Conservation (phyloP, 2,329 filamentous ascomycete species). For the Parasarocladium wereldwijsianum region DNA sequence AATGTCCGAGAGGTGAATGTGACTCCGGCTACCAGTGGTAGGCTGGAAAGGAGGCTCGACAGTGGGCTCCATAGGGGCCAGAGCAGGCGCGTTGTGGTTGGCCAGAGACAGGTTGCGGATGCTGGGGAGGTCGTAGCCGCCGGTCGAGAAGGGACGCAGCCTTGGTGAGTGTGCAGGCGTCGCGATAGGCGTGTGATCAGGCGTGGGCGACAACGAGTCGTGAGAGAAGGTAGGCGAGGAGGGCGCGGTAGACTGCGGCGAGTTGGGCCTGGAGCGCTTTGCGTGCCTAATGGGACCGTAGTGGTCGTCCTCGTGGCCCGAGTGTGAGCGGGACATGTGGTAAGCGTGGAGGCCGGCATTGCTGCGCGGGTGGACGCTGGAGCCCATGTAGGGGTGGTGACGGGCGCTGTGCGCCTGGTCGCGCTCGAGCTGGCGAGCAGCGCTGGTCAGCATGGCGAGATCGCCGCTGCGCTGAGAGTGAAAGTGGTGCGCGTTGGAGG, state of each 20-base stretch:
- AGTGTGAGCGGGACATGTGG: conserved; percentile 84
- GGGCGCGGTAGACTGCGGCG: conserved; percentile 87
- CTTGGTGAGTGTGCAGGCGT: conserved; percentile 92
- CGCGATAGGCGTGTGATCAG: conserved; percentile 95
- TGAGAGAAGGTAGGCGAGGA: conserved; percentile 95
- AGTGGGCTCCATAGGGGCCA: conserved; percentile 44
- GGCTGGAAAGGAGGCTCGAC: conserved; percentile 24
- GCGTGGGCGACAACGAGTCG: conserved; percentile 87
- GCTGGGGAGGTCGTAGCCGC: conserved; percentile 64
- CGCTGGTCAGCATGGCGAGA: conserved; percentile 45
- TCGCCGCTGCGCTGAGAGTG: conserved; percentile 30
- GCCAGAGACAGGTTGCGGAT: conserved; percentile 51
- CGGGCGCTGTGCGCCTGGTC: conserved; percentile 33
- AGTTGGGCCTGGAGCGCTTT: conserved; percentile 86
- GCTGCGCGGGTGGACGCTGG: conserved; percentile 35
- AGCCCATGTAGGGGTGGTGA: conserved; percentile 39
- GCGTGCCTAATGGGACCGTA: conserved; percentile 55
- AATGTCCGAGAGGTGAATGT: conserved; percentile 80
- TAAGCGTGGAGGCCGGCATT: conserved; percentile 74
- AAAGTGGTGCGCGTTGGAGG: conserved; percentile 32
- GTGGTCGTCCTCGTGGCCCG: conserved; percentile 62
- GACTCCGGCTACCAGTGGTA: conserved; percentile 34
- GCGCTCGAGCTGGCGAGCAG: conserved; percentile 47
- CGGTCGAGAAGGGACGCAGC: conserved; percentile 55
- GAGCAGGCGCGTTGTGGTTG: conserved; percentile 37